These are phyloP conservation scores for Penicillium frequentans DNA, from an alignment of 2,329 filamentous ascomycete genomes.

Conservation along the genomic window DNA sequence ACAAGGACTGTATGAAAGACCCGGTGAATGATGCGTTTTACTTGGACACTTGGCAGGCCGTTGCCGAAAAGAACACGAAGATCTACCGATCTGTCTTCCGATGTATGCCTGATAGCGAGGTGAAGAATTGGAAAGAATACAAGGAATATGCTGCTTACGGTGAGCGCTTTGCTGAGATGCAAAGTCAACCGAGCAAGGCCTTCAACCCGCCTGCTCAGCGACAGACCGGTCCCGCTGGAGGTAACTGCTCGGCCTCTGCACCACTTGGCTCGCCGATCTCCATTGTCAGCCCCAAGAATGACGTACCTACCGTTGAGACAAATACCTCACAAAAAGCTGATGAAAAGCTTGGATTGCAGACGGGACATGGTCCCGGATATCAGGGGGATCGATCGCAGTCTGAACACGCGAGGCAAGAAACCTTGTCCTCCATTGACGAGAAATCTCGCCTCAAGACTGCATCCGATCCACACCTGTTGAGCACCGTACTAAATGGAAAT, in stretches of 20 bases:
- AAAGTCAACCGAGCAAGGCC: conserved; percentile 56
- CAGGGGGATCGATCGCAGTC: conserved; percentile 36
- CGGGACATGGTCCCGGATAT: conserved; percentile 32
- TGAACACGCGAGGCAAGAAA: conserved; percentile 30
- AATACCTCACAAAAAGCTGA: conserved; percentile 32
- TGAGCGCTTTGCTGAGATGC: conserved; percentile 69
- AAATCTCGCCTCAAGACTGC: conserved; percentile 39
- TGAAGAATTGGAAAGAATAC: conserved; percentile 90
- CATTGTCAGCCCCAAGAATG: conserved; percentile 28
- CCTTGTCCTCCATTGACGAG: conserved; percentile 41
- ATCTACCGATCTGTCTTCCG: conserved; percentile 91
- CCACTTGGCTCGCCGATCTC: conserved; percentile 24
- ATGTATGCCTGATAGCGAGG: conserved; percentile 95
- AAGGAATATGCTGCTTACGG: conserved; percentile 77
- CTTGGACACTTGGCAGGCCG: conserved; percentile 81
- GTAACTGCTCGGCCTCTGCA: conserved; percentile 18
- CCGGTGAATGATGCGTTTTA: conserved; percentile 80
- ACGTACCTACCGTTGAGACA: conserved; percentile 29
- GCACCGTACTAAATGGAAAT: conserved; percentile 22
- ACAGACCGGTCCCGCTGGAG: conserved; percentile 30
- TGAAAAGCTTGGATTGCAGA: conserved; percentile 36
- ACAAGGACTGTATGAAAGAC: conserved; percentile 92
- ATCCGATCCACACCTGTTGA: conserved; percentile 27
- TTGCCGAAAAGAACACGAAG: conserved; percentile 93
- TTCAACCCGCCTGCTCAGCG: conserved; percentile 47